These are phyloP conservation scores for Penicillium salamii DNA, from an alignment of 495 filamentous ascomycete species.

Conservation along the genomic window DNA sequence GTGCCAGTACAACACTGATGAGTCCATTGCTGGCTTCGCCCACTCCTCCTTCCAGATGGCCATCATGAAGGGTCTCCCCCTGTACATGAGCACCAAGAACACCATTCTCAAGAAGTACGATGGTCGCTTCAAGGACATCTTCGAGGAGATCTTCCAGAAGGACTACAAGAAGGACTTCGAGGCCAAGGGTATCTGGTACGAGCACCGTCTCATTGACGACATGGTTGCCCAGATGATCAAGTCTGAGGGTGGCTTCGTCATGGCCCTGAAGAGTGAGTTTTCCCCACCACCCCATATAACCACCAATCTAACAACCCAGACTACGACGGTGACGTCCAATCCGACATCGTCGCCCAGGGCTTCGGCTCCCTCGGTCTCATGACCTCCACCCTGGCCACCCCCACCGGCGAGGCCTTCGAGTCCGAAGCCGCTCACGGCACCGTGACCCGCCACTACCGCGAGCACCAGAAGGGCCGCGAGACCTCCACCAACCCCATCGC, in stretches of 20 bases:
- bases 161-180: conserved; percentile 87
- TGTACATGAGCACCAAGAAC: conserved; percentile 99
- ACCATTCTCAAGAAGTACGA: conserved; percentile 99
- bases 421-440: conserved; percentile 98
- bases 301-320: conserved; percentile 46
- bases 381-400: conserved; percentile 95
- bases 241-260: conserved; percentile 89
- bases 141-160: conserved; percentile 91
- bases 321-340: conserved; percentile 99
- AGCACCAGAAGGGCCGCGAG: conserved; percentile 94
- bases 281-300: background rate
- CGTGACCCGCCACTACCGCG: conserved; percentile 96
- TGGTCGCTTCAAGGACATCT: conserved; percentile 97
- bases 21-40: conserved; percentile 90
- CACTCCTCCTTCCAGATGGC: conserved; percentile 96
- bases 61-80: conserved; percentile 75
- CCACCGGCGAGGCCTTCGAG: conserved; percentile 92
- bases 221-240: conserved; percentile 99
- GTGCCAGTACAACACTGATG: conserved; percentile 96
- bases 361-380: conserved; percentile 98
- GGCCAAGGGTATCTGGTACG: conserved; percentile 93
- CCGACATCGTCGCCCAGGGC: conserved; percentile 95
- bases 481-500: conserved; percentile 99
- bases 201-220: conserved; percentile 98
- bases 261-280: conserved; percentile 90